Conservation (phyloP, 1,284 basidiomycete species). For the Laetiporus sulphureus region DNA sequence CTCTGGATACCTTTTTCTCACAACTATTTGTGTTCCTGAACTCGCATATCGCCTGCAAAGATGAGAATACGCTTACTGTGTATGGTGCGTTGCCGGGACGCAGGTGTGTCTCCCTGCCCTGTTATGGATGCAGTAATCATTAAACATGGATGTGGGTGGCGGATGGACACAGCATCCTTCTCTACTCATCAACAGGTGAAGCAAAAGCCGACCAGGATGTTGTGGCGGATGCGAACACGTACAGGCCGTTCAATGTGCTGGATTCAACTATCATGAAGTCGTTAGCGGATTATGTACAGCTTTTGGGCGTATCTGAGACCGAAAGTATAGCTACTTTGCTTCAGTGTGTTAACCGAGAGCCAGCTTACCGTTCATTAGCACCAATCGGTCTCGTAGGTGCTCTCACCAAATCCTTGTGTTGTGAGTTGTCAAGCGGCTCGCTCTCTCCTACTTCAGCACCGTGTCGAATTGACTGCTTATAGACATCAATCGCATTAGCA, state of each 20-base stretch:
- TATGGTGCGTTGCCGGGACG: slow-evolving; percentile 84
- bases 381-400: slow-evolving; percentile 81
- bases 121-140: too few relatives aligned
- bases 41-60: slow-evolving; percentile 83
- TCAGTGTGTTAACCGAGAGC: too few relatives aligned
- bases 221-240: slow-evolving; percentile 68
- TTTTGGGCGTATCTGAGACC: slow-evolving; percentile 37
- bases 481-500: slow-evolving; percentile 82
- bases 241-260: slow-evolving; percentile 75
- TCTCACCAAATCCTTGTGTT: slow-evolving; percentile 84
- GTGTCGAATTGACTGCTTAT: too few relatives aligned
- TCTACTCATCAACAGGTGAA: slow-evolving; percentile 65
- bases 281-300: slow-evolving; percentile 56
- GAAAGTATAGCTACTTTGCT: slow-evolving; percentile 47
- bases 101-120: slow-evolving; percentile 63
- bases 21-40: slow-evolving; percentile 90
- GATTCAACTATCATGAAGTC: slow-evolving; percentile 60
- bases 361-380: slow-evolving; percentile 28
- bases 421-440: slow-evolving; percentile 38
- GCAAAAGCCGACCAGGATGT: slow-evolving; percentile 29
- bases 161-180: slow-evolving; percentile 44
- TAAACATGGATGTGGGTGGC: too few relatives aligned
- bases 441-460: slow-evolving; percentile 3
- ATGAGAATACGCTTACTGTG: slow-evolving; percentile 90
- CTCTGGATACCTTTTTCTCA: slow-evolving; percentile 64